A percentile compares a stretch with the other conserved stretches of the same genome.
phyloP scores from a whole-genome alignment of 1,284 basidiomycete genomes.

The Vanrija humicola region DNA sequence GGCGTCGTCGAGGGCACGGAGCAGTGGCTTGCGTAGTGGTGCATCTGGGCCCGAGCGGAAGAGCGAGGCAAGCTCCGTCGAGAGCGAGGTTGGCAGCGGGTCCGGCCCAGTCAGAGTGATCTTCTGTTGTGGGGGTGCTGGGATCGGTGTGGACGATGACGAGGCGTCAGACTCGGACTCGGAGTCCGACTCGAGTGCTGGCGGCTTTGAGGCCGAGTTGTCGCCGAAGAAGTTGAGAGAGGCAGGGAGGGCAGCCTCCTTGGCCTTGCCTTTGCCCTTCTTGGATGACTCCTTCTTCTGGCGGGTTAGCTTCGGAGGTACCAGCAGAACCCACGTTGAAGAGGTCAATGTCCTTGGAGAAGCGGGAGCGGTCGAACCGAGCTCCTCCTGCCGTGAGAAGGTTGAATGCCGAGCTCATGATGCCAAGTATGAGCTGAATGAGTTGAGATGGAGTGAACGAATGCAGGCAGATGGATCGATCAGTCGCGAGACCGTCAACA shows the following conservation, averaged over 20 bases:
- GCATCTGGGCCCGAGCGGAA: conserved; percentile 18
- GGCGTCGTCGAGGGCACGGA: conserved; percentile 21
- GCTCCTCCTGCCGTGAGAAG: conserved; percentile 65
- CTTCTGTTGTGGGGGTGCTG: conserved; percentile 46
- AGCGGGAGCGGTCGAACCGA: conserved; percentile 72
- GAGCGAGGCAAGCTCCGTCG: conserved; percentile 40
- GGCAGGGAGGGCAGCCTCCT: conserved; percentile 56
- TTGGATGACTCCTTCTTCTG: conserved; percentile 38
- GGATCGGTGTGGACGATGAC: conserved; percentile 17
- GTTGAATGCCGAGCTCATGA: conserved; percentile 59
- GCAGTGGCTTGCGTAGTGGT: conserved; percentile 31
- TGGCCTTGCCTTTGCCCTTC: conserved; percentile 29
- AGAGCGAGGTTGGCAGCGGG: conserved; percentile 43
- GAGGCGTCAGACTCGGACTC: conserved; percentile 21
- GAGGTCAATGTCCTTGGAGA: conserved; percentile 65
- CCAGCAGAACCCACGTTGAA: conserved; percentile 57
- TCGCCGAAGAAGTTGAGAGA: conserved; percentile 89
- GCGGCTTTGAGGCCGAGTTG: conserved; percentile 53
- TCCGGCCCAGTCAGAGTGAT: conserved; percentile 44
- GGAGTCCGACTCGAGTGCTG: conserved; percentile 24
- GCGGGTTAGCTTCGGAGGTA: not conserved
- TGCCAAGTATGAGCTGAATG: not conserved
- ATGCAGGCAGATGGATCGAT: not conserved
- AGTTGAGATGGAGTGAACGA: too few species aligned
- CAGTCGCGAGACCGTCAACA: not conserved